A percentile compares a stretch with the other conserved stretches of the same genome.
phyloP scores from a whole-genome alignment of 2,329 filamentous ascomycete genomes.

The Penicillium sp. region DNA sequence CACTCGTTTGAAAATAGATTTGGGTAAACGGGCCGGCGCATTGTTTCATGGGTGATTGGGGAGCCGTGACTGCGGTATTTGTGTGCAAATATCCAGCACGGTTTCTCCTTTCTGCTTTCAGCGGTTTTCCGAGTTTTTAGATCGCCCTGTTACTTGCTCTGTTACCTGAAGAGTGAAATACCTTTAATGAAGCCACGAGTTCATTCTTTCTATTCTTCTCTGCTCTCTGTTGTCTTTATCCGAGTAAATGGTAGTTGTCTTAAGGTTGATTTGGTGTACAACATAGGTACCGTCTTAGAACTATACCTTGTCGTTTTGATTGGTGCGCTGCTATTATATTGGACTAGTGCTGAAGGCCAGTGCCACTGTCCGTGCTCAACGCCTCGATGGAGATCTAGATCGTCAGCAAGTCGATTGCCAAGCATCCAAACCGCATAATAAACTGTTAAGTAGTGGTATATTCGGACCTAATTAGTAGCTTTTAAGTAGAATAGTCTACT shows the following conservation, averaged over 20 bases:
- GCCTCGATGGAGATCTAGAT: neutral
- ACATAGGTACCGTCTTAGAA: neutral
- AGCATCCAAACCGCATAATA: neutral
- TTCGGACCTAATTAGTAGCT: neutral
- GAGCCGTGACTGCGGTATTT: neutral
- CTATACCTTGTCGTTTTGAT: slow-evolving; percentile 2
- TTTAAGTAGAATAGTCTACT: neutral
- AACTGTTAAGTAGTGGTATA: neutral
- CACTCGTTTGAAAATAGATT: slow-evolving; percentile 6
- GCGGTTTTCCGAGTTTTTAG: slow-evolving; percentile 12
- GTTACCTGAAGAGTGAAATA: slow-evolving; percentile 5
- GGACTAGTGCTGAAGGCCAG: slow-evolving; percentile 1
- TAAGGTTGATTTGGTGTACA: neutral
- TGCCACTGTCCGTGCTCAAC: slow-evolving; percentile 1
- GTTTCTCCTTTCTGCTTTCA: slow-evolving; percentile 1
- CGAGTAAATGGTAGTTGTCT: neutral
- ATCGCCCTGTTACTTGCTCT: slow-evolving; percentile 9
- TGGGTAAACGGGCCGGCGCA: slow-evolving; percentile 15
- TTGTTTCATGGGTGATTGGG: slow-evolving; percentile 8
- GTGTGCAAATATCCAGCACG: neutral
- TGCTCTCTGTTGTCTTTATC: neutral
- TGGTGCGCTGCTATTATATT: neutral
- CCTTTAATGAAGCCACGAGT: slow-evolving; percentile 12
- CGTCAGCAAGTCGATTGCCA: neutral
- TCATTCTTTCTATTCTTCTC: slow-evolving; percentile 4